These are phyloP conservation scores for Scedosporium dehoogii DNA, from an alignment of 2,329 filamentous ascomycete genomes.

Conservation along the genomic window DNA sequence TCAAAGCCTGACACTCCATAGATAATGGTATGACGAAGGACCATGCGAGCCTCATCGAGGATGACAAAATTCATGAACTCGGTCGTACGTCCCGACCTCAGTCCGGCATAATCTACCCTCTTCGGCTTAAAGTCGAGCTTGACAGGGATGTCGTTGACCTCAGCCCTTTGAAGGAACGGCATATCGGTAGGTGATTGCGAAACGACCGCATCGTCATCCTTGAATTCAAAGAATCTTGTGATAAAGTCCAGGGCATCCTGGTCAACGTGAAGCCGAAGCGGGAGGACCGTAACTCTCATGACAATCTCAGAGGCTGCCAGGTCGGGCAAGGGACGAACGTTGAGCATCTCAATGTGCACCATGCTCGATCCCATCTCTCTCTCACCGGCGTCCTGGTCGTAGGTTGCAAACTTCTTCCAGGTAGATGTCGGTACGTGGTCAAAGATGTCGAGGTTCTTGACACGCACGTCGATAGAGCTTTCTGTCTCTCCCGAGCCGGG, in stretches of 20 bases:
- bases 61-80: constrained; percentile 99
- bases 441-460: constrained; percentile 79
- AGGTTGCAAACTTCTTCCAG: constrained; percentile 97
- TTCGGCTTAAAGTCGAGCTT: constrained; percentile 96
- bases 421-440: constrained; percentile 92
- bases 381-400: constrained; percentile 78
- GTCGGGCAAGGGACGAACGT: constrained; percentile 74
- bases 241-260: constrained; percentile 97
- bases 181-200: constrained; percentile 57
- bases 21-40: constrained; percentile 78
- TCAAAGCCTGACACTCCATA: constrained; percentile 91
- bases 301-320: constrained; percentile 86
- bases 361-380: constrained; percentile 80
- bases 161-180: constrained; percentile 82
- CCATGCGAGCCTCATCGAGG: constrained; percentile 78
- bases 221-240: constrained; percentile 95
- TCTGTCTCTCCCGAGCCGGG: constrained; percentile 69
- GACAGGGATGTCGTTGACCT: constrained; percentile 73
- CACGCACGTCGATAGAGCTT: constrained; percentile 74
- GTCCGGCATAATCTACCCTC: constrained; percentile 86
- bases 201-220: constrained; percentile 56
- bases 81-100: constrained; percentile 86
- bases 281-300: constrained; percentile 67
- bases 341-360: constrained; percentile 81
- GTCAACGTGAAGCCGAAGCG: constrained; percentile 85